Evolutionary conservation across 1,284 basidiomycete species (phyloP), one percentile per base, ranked within the genome.

Genomic region (Flammula alnicola): DNA sequence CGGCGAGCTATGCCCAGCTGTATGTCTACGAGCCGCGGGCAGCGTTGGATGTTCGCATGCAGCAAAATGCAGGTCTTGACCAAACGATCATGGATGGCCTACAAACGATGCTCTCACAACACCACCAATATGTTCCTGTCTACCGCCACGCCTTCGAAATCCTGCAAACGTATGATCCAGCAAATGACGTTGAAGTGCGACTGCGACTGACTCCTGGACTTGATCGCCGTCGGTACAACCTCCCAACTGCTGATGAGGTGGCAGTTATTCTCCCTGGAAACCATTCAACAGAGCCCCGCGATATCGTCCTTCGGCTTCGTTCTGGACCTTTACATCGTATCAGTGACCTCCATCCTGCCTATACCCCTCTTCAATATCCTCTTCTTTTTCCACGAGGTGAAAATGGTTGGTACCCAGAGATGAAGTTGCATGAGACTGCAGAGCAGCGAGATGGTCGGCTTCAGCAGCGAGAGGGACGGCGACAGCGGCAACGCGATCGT

Each of bases 351-450:
- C 51, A 61, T 38, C 56, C 59, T 9, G 55, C 57, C 0, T 61
- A 61, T 44, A 33, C 39, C 5, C 55, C 59, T 7, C 54, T 61
- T 5, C 55, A 59, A 27, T 61, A 61, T 29, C 49, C 52, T 2
- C 39, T 61, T 3, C 55, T 61, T 3, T 57, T 59, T 33, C 55
- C 54, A n/a, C 25, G 23, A 3, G 52, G 52, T n/a, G 60, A 71
- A 23, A 47, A 60, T 33, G 76, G 76, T 1, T 80, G 75, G 75
- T 63, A 73, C 55, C 32, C 56, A 3, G 29, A 65, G 0, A 58
- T 76, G 14, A 52, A 41, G 0, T 32, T 61, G 17, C 46, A 38
- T 3, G 47, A 56, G 10, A 53, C 37, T 0, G 47, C 43, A 3
- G 19, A 33, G 1, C 41, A 55, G n/a, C 25, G 32, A 20, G 29